Evolutionary conservation across 169 alveolate genomes (phyloP), one percentile per base, ranked within the genome.

Genomic region (Plasmodium vinckei): DNA sequence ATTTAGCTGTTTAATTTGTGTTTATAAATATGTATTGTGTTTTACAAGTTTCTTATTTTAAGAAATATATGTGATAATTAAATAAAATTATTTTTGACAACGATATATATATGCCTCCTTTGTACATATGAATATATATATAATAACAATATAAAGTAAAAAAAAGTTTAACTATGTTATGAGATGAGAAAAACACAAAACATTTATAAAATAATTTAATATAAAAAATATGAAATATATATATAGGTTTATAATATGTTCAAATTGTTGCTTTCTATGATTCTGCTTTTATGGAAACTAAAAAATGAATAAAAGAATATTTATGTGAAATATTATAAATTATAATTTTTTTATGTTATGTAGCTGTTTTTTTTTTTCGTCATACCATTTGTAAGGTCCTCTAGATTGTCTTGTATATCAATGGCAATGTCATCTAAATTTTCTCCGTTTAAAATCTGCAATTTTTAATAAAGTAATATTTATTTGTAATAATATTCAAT

Each of bases 401-500:
- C 84, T 0, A 82, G 90, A 67, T 49, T 39, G 64, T 82, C 65
- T 33, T 67, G 15, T 82, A 82, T 82, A 63, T 82, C 60, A 67
- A 82, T 54, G 56, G 90, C 53, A 65, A 82, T 51, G 9, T 70
- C 90, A 49, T 82, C 82, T 46, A 65, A 82, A 60, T 82, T 82
- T 69, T 72, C 72, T 47, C 65, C 63, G 88, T 61, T 79, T 53
- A 82, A 17, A 17, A 65, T 54, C 90, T 82, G 49, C 19, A 47
- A 46, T 72, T 59, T 72, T 25, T 33, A 42, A 1, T 42, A 64
- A 67, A 53, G 0, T 49, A 33, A 12, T 73, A 39, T 19, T 19
- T 77, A 21, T 77, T 63, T 19, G 19, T 15, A 63, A 13, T 19
- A 9, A 12, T 64, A 15, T 27, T 12, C 12, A 27, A 49, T 13